Conservation (phyloP, 352 stramenopile species). For the Poterioochromonas sp. region DNA sequence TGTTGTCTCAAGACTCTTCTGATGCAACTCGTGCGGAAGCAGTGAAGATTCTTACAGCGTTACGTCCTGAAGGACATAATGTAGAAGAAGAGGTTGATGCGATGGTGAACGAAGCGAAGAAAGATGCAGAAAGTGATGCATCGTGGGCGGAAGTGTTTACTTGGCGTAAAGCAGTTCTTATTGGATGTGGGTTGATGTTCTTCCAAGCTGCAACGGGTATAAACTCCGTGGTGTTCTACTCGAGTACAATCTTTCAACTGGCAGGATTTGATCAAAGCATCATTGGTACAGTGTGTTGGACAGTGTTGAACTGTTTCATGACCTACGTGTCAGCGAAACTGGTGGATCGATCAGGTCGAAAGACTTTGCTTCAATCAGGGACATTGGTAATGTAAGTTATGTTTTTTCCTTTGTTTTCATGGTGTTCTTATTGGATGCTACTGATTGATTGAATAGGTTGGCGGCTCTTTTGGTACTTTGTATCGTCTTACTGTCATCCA, state of each 20-base stretch:
- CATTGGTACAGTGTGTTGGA: conserved; percentile 35
- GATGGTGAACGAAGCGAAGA: too few relatives aligned
- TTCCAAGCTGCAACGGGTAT: conserved; percentile 66
- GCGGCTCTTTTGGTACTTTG: conserved; percentile 35
- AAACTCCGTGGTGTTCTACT: conserved; percentile 81
- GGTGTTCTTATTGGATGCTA: too few relatives aligned
- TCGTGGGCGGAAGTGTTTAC: conserved; percentile 26
- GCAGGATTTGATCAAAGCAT: conserved; percentile 66
- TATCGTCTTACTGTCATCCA: not conserved
- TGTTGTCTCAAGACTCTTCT: conserved; percentile 46
- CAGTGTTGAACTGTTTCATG: conserved; percentile 57
- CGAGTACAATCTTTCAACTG: conserved; percentile 75
- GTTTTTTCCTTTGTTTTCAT: too few relatives aligned
- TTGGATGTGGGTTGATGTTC: conserved; percentile 22
- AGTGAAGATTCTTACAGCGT: not conserved
- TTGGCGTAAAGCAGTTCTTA: not conserved
- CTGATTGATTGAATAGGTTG: too few relatives aligned
- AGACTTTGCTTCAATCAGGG: conserved; percentile 58
- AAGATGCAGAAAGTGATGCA: too few relatives aligned
- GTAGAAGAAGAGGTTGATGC: not conserved
- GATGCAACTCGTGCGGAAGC: not conserved
- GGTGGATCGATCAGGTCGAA: conserved; percentile 58
- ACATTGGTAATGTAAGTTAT: conserved; percentile 65
- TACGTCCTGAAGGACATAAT: not conserved
- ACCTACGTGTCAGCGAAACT: conserved; percentile 64